Percentiles rank a stretch among this genome's conserved stretches.
Evolutionary conservation across 257 asterid genomes (phyloP).

Genomic region (Osmanthus fragrans): DNA sequence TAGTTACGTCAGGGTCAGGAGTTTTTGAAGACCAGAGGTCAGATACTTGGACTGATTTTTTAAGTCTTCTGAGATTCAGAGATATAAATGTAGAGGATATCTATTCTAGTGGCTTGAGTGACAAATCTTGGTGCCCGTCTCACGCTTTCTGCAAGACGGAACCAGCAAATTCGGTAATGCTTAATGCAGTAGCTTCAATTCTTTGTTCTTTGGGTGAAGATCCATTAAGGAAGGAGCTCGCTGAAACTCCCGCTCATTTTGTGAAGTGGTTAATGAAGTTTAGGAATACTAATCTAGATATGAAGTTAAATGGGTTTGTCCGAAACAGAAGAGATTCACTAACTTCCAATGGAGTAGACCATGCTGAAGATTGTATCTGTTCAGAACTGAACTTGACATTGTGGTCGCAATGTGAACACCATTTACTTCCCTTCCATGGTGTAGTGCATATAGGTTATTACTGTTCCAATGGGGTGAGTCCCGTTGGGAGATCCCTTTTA

Average conservation of each 20-base stretch:
- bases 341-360: slow-evolving; percentile 29
- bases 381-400: slow-evolving; percentile 67
- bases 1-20: slow-evolving; percentile 72
- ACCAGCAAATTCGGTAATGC: slow-evolving; percentile 48
- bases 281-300: slow-evolving; percentile 47
- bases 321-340: slow-evolving; percentile 37
- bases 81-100: slow-evolving; percentile 34
- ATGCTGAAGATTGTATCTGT: slow-evolving; percentile 34
- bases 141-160: slow-evolving; percentile 33
- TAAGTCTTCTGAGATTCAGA: slow-evolving; percentile 63
- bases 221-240: slow-evolving; percentile 71
- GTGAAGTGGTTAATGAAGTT: slow-evolving; percentile 80
- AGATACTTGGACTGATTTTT: slow-evolving; percentile 70
- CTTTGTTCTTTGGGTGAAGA: slow-evolving; percentile 75
- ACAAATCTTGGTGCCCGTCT: slow-evolving; percentile 74
- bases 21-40: slow-evolving; percentile 58
- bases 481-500: slow-evolving; percentile 53
- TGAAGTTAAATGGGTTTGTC: slow-evolving; percentile 53
- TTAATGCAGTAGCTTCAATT: slow-evolving; percentile 60
- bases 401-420: slow-evolving; percentile 95
- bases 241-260: slow-evolving; percentile 72
- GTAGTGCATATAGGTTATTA: slow-evolving; percentile 81
- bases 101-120: slow-evolving; percentile 5
- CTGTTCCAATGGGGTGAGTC: slow-evolving; percentile 37
- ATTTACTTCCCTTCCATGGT: slow-evolving; percentile 90